Evolutionary conservation across 2,329 filamentous ascomycete species (phyloP), one percentile per base, ranked within the genome.

Genomic region (Hypoxylon sp.): DNA sequence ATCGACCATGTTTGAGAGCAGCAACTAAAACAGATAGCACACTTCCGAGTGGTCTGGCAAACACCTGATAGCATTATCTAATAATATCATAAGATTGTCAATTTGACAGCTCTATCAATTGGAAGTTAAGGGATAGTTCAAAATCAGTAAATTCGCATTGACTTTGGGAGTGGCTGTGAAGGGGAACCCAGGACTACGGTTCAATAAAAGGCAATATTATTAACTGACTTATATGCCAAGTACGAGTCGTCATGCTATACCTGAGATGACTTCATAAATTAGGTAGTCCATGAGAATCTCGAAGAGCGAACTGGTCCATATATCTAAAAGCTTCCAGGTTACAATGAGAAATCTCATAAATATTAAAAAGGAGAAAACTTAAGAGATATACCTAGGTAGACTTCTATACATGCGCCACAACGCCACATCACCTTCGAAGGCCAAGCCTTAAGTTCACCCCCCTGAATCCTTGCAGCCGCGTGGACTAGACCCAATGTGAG

Each of bases 381-480:
- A 11, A 30, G 10, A 52, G 34, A 17, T 21, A 41, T n/a, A 23
- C 23, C 23, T 23, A 23, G 23, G 23, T 23, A 25, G 30, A 53
- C 34, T 53, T 38, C 21, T 17, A 10, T 32, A 10, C 25, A 28
- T 30, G n/a, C 46, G 23, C 23, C 38, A 21, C 38, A 9, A n/a
- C 45, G 45, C 45, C 45, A 48, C 21, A 13, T 17, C 14, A 9
- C 17, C 43, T 13, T 34, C 10, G 1, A 56, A 56, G 6, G 55
- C 50, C 63, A 63, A 66, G 55, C 23, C 46, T 34, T 21, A n/a
- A 36, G 34, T 61, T 64, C 25, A 63, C 36, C 57, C 36, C 57
- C 61, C 58, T 50, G 43, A 65, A 67, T 60, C 67, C 64, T 62
- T 67, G 67, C 38, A 65, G 55, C 58, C 64, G 53, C 64, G 61